Conservation (phyloP, 2,329 filamentous ascomycete genomes). For the Cladosporium sp. region DNA sequence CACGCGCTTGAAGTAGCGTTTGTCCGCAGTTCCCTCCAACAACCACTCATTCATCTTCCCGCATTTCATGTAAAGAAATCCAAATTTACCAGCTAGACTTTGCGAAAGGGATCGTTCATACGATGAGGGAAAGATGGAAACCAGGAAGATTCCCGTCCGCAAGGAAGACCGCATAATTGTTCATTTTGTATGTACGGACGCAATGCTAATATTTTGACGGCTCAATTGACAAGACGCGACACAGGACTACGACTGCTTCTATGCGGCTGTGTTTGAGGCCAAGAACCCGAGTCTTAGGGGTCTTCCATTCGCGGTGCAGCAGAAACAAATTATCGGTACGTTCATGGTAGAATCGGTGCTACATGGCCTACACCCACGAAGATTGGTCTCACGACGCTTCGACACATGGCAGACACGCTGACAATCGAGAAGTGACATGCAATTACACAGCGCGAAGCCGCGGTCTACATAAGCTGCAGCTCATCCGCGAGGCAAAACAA, state of each 20-base stretch:
- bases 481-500: slow-evolving; percentile 74
- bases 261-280: slow-evolving; percentile 84
- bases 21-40: too few species aligned
- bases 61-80: too few species aligned
- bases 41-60: too few species aligned
- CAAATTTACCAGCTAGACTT: too few species aligned
- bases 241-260: slow-evolving; percentile 86
- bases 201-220: too few species aligned
- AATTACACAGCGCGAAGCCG: slow-evolving; percentile 83
- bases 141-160: slow-evolving; percentile 30
- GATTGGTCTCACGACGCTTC: not conserved
- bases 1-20: too few species aligned
- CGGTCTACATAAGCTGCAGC: slow-evolving; percentile 73
- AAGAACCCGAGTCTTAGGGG: slow-evolving; percentile 69
- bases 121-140: slow-evolving; percentile 22
- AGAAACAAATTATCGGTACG: slow-evolving; percentile 69
- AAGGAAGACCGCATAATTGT: slow-evolving; percentile 67
- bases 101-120: not conserved
- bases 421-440: slow-evolving; percentile 61
- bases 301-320: slow-evolving; percentile 76
- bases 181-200: slow-evolving; percentile 63
- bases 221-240: not conserved
- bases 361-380: too few species aligned
- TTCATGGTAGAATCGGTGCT: not conserved
- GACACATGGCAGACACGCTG: slow-evolving; percentile 32